phyloP scores from a whole-genome alignment of 2,329 filamentous ascomycete species.

The Paecilomyces formosus region DNA sequence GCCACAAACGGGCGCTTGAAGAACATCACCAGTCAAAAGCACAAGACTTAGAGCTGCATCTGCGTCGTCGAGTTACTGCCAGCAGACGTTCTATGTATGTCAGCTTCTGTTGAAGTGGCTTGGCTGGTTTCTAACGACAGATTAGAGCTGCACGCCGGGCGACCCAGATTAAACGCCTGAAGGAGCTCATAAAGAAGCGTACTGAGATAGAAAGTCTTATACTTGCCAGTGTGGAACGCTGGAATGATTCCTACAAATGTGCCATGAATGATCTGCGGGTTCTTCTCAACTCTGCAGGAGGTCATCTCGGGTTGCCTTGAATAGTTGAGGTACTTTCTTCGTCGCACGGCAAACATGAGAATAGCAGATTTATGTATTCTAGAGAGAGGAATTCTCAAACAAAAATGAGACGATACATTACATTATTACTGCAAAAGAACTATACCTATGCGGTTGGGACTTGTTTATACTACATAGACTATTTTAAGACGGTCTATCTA shows the following conservation, averaged over 20 bases:
- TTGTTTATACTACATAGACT: neutral
- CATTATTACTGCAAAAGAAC: too few relatives aligned
- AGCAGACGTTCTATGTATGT: slow-evolving; percentile 7
- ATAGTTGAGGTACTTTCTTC: neutral
- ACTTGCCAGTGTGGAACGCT: slow-evolving; percentile 3
- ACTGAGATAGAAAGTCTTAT: slow-evolving; percentile 11
- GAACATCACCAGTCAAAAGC: slow-evolving; percentile 7
- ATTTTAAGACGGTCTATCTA: neutral
- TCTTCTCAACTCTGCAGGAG: neutral
- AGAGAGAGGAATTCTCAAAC: too few relatives aligned
- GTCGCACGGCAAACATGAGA: neutral
- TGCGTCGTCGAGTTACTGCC: slow-evolving; percentile 2
- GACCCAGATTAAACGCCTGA: slow-evolving; percentile 6
- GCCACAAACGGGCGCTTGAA: slow-evolving; percentile 9
- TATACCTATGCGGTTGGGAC: too few relatives aligned
- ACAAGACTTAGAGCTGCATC: slow-evolving; percentile 6
- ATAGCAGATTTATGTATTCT: too few relatives aligned
- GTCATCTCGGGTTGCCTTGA: neutral
- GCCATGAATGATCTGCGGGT: neutral
- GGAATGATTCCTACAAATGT: slow-evolving; percentile 5
- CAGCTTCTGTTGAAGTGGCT: neutral
- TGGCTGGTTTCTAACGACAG: neutral
- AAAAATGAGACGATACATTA: too few relatives aligned
- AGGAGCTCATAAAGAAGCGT: slow-evolving; percentile 8
- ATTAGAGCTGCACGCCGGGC: slow-evolving; percentile 7